These are phyloP conservation scores for Aspergillus pseudoviridinutans DNA, from an alignment of 2,329 filamentous ascomycete genomes.

Conservation along the genomic window DNA sequence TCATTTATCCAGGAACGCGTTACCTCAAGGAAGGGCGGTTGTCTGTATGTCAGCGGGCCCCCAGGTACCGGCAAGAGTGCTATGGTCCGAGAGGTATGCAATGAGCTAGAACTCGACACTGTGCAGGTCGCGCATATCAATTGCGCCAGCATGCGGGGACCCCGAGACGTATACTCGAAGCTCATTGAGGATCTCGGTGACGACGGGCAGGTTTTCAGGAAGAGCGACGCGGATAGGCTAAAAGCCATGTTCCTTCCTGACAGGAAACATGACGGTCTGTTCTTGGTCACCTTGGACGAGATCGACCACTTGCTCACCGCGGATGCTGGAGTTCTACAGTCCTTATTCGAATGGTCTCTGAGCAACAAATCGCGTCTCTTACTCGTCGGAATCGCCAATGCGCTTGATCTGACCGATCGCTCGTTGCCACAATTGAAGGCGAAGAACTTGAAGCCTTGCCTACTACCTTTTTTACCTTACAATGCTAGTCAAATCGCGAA, in stretches of 20 bases:
- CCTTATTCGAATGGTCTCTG: constrained; percentile 94
- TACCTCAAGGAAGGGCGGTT: constrained; percentile 63
- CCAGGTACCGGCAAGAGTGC: constrained; percentile 97
- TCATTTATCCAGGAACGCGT: constrained; percentile 65
- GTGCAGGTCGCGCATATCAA: constrained; percentile 80
- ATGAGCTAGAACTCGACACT: constrained; percentile 50
- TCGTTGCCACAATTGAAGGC: constrained; percentile 91
- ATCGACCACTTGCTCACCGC: constrained; percentile 90
- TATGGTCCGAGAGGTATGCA: constrained; percentile 76
- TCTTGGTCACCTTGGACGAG: constrained; percentile 87
- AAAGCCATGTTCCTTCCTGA: constrained; percentile 67
- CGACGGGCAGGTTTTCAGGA: constrained; percentile 59
- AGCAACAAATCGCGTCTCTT: constrained; percentile 73
- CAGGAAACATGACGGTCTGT: constrained; percentile 54
- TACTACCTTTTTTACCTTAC: constrained; percentile 91
- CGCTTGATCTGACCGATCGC: constrained; percentile 89
- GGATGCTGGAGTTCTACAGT: constrained; percentile 84
- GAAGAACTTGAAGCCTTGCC: constrained; percentile 81
- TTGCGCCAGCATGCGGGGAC: constrained; percentile 92
- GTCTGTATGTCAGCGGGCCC: constrained; percentile 90
- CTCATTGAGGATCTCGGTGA: constrained; percentile 67
- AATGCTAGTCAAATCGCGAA: constrained; percentile 79
- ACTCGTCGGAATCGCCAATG: constrained; percentile 91
- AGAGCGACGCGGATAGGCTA: constrained; percentile 64
- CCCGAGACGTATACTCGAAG: constrained; percentile 77